A percentile compares a stretch with the other conserved stretches of the same genome.
These are phyloP conservation scores for Paecilomyces fulvus DNA, from an alignment of 2,329 filamentous ascomycete genomes.

Conservation along the genomic window DNA sequence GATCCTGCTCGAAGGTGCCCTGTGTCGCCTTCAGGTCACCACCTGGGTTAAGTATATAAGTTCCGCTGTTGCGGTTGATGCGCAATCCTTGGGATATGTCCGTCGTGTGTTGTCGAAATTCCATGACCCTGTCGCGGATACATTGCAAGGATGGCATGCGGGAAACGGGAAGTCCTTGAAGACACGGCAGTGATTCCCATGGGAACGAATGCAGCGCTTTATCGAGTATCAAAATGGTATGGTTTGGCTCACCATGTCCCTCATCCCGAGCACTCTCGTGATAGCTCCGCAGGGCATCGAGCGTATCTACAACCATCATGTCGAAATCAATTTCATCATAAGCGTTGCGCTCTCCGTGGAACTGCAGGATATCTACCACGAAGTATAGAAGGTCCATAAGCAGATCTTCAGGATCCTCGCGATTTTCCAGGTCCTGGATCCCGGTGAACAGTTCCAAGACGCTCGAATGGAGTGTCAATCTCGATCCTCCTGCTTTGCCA, in stretches of 20 bases:
- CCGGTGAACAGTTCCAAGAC: constrained; percentile 85
- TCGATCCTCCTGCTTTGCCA: constrained; percentile 44
- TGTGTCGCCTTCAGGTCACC: constrained; percentile 77
- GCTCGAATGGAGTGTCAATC: constrained; percentile 50
- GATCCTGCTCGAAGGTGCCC: constrained; percentile 58
- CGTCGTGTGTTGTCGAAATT: constrained; percentile 27
- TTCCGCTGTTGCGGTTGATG: constrained; percentile 38
- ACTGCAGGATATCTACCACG: constrained; percentile 90
- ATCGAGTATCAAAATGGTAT: constrained; percentile 85
- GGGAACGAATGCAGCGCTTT: constrained; percentile 86
- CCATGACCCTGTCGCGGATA: constrained; percentile 65
- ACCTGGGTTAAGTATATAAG: constrained; percentile 82
- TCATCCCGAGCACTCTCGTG: constrained; percentile 44
- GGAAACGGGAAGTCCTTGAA: constrained; percentile 70
- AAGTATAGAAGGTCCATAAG: constrained; percentile 94
- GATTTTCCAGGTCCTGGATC: constrained; percentile 62
- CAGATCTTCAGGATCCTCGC: constrained; percentile 75
- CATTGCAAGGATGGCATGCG: constrained; percentile 80
- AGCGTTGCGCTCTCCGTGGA: constrained; percentile 90
- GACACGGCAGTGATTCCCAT: constrained; percentile 89
- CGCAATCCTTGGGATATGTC: constrained; percentile 32
- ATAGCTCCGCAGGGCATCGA: constrained; percentile 75
- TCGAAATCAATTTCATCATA: constrained; percentile 98
- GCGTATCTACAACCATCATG: constrained; percentile 74
- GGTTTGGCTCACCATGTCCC: constrained; percentile 34